Evolutionary conservation across 179 eudicot species (phyloP), one percentile per base, ranked within the genome.

Genomic region (Corrigiola litoralis): DNA sequence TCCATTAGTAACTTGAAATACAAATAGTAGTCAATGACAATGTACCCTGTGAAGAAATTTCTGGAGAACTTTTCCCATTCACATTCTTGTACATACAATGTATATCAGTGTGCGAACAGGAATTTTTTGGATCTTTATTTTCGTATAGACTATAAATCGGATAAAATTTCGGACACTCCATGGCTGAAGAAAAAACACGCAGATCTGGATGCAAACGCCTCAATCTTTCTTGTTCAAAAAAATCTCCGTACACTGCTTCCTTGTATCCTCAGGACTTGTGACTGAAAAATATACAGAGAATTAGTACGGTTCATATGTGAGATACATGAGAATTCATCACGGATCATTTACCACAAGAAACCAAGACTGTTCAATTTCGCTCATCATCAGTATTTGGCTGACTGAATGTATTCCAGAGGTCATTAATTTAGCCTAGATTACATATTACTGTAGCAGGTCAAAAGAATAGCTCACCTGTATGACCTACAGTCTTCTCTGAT

Each of bases 401-500:
- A n/a, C n/a, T n/a, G n/a, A n/a, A n/a, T n/a, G n/a, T n/a, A n/a
- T n/a, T n/a, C n/a, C n/a, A n/a, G n/a, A n/a, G n/a, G n/a, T n/a
- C n/a, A n/a, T n/a, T n/a, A n/a, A n/a, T n/a, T n/a, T n/a, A n/a
- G n/a, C n/a, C n/a, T n/a, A n/a, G n/a, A n/a, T n/a, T n/a, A n/a
- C n/a, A n/a, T n/a, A n/a, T n/a, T n/a, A n/a, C n/a, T n/a, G n/a
- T 20, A 54, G 33, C 21, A 47, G 18, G 51, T 20, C 24, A 20
- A 41, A 40, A 17, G 47, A 46, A n/a, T 47, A 73, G 68, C 81
- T 61, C 24, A 92, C 98, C 98, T 72, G 92, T 89, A 78, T 92
- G 98, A 21, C 98, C 95, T 27, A 77, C 49, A 7, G 96, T 89
- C 75, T 73, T 70, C 69, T 82, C 90, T 8, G 98, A 89, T 63